Base-by-base conservation (phyloP, 1,139 yeast species). In the Hemisphaericaspora xylanilytica region DNA sequence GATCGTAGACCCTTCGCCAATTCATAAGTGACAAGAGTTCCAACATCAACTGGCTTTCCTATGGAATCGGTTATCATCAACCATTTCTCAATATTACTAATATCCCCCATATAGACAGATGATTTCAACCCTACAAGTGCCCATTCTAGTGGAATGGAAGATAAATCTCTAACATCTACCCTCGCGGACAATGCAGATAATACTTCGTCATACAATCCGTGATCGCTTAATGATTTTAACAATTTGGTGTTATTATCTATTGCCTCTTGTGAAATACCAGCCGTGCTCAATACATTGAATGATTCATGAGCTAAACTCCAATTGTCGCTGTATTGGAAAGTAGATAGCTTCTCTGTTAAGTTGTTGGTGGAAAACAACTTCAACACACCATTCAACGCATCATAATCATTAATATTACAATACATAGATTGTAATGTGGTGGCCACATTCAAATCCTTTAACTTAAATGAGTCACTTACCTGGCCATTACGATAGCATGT, bases 221-320 rank as follows among this genome's bases (percentile, higher is more conserved):
- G 73, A 17, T 69, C 73, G 36, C 64, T 60, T 30, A 69, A 53
- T 0, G 75, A 69, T 33, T 60, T 62, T 18, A 70, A 52, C 17
- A 69, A 53, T 37, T 67, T 67, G 8, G 73, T 66, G 36, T 58
- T 65, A 43, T 50, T 57, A 13, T 61, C 55, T 3, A 60, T 55
- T 5, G 62, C 49, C 10, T 58, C 63, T 40, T 62, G 58, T 3
- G 53, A 53, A 22, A 61, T 56, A 16, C 65, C 59, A 12, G 62
- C 51, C 12, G 71, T 72, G 12, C 87, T 77, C 31, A 85, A 61
- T 0, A 85, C 86, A 40, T 82, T 83, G 50, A 88, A 84, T 30
- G 96, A 88, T 46, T 86, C 92, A 46, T 86, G 85, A 0, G 97
- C 96, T 51, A 88, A 73, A 29, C 81, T 75, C 96, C 97, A 88